These are phyloP conservation scores for Apostasia ramifera DNA, from an alignment of 106 monocot species.

Conservation along the genomic window DNA sequence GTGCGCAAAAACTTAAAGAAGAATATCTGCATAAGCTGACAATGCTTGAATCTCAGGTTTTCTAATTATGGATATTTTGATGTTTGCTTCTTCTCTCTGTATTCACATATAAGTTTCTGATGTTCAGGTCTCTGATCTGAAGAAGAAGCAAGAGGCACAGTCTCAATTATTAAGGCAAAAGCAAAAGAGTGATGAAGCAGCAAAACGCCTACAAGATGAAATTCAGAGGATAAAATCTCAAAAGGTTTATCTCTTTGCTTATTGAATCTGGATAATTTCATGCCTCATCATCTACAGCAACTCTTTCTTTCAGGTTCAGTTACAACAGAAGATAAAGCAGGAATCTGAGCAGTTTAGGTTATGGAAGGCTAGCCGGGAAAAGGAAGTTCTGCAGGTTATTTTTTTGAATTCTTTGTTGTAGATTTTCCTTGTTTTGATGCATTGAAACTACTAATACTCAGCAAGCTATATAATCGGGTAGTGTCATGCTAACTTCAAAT, in stretches of 20 bases:
- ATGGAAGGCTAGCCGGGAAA: slow-evolving; percentile 95
- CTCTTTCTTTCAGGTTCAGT: slow-evolving; percentile 56
- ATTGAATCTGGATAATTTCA: not conserved
- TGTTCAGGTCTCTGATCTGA: slow-evolving; percentile 79
- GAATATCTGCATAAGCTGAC: slow-evolving; percentile 91
- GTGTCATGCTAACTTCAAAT: no score
- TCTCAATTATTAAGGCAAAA: slow-evolving; percentile 89
- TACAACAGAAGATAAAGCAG: slow-evolving; percentile 96
- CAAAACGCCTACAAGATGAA: slow-evolving; percentile 83
- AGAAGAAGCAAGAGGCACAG: slow-evolving; percentile 94
- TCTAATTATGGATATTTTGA: not conserved
- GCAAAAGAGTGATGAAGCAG: slow-evolving; percentile 93
- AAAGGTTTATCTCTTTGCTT: slow-evolving; percentile 39
- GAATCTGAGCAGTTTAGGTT: slow-evolving; percentile 92
- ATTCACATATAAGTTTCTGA: not conserved
- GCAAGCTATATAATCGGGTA: no score
- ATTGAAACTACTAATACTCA: no score
- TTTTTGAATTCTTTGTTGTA: not conserved
- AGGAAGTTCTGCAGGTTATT: slow-evolving; percentile 90
- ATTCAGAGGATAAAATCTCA: slow-evolving; percentile 92
- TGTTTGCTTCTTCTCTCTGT: not conserved
- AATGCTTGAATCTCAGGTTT: slow-evolving; percentile 89
- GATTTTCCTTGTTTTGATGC: no score
- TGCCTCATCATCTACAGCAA: not conserved
- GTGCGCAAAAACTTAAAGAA: slow-evolving; percentile 83